Evolutionary conservation across 768 basidiomycete genomes (phyloP), one percentile per base, ranked within the genome.

Genomic region (Jaapia argillacea): DNA sequence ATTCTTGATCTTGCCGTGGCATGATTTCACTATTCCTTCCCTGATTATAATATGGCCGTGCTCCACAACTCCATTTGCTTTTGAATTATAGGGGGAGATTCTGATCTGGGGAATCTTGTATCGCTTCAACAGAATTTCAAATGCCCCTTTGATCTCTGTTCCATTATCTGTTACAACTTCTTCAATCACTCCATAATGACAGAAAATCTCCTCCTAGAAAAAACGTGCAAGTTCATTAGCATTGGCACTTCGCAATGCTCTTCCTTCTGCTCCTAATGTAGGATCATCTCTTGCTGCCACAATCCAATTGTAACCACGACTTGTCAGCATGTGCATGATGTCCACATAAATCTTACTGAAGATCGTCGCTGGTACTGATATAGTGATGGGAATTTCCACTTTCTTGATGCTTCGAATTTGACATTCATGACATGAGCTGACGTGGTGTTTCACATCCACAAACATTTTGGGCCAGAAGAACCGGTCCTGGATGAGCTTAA

Each of bases 201-300:
- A 62, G 23, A 59, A 50, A 4, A 65, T 53, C 6, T 66, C 43
- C 36, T 59, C 56, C n/a, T n/a, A n/a, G n/a, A n/a, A n/a, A n/a
- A n/a, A n/a, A n/a, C n/a, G n/a, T n/a, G n/a, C n/a, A n/a, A 66
- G 25, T 1, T 39, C 21, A 6, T 48, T 26, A 0, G 59, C 46
- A 1, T 42, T 48, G 5, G 39, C 45, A 0, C 33, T 36, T 5
- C 41, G 21, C 6, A 66, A 16, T 0, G 59, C 51, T 36, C 56
- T 38, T n/a, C 54, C 62, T 52, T 65, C 60, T 38, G 50, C 43
- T 6, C 44, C 48, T 41, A 52, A 45, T 2, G 61, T 54, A 0
- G 65, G 36, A 38, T 64, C 62, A 53, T 65, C 60, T 25, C 48
- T 40, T 0, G 54, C 55, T 22, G 51, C 46, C 1, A n/a, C n/a